Percentiles rank a stretch among this genome's conserved stretches.
Conservation (phyloP, 2,329 filamentous ascomycete genomes). For the Arthrocladium fulminans region DNA sequence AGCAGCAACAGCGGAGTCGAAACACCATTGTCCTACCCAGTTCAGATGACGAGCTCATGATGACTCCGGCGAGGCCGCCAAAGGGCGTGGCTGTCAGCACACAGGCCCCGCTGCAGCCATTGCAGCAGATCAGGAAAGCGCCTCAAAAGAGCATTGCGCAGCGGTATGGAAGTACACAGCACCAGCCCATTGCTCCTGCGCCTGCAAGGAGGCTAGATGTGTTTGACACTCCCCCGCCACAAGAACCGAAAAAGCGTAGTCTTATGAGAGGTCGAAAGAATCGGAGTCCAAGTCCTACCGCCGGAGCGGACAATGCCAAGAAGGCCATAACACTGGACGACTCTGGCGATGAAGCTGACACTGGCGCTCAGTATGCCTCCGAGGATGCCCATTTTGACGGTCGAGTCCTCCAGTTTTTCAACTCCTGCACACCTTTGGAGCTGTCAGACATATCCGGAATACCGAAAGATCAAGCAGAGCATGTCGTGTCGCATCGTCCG, state of each 20-base stretch:
- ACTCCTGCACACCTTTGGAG: conserved; percentile 64
- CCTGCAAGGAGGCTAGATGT: conserved; percentile 15
- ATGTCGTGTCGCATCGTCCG: conserved; percentile 65
- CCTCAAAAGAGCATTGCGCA: conserved; percentile 50
- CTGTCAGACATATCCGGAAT: conserved; percentile 74
- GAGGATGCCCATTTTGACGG: conserved; percentile 35
- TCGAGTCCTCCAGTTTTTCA: conserved; percentile 70
- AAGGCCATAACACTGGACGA: conserved; percentile 30
- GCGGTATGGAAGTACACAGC: conserved; percentile 47
- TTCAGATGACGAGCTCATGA: conserved; percentile 37
- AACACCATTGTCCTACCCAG: conserved; percentile 25
- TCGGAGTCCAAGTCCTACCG: conserved; percentile 24
- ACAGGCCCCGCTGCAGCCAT: conserved; percentile 20
- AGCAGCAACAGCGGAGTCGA: conserved; percentile 4
- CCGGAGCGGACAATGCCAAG: conserved; percentile 4
- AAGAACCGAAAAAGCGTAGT: conserved; percentile 28
- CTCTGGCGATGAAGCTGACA: conserved; percentile 34
- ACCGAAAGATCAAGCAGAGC: conserved; percentile 58
- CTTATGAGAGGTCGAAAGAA: conserved; percentile 44
- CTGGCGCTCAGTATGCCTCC: conserved; percentile 33
- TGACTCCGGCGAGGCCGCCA: conserved; percentile 20
- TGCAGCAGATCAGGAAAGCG: conserved; percentile 43
- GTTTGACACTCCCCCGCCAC: conserved; percentile 21
- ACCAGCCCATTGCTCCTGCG: conserved; percentile 16
- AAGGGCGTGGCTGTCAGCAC: conserved; percentile 9